These are phyloP conservation scores for Rhizopus sp. DNA, from an alignment of 371 early-diverging fungal genomes.

Conservation along the genomic window DNA sequence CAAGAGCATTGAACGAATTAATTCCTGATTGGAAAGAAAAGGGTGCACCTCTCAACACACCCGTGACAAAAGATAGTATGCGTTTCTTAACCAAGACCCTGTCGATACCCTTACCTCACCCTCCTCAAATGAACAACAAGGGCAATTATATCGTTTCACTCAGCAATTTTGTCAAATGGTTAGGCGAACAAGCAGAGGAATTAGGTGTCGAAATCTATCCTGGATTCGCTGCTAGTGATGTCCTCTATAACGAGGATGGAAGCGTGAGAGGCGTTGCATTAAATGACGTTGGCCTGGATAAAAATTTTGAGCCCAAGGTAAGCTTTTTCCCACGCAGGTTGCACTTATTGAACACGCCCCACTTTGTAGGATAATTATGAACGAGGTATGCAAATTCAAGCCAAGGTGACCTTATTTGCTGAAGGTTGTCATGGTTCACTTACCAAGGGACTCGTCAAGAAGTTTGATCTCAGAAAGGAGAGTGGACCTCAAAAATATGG, in stretches of 20 bases:
- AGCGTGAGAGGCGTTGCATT: constrained; percentile 93
- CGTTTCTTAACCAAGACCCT: constrained; percentile 76
- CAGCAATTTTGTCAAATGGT: constrained; percentile 92
- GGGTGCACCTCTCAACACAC: constrained; percentile 91
- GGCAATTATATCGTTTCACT: constrained; percentile 97
- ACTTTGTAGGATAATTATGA: constrained; percentile 76
- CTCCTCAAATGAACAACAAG: constrained; percentile 94
- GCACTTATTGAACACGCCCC: background rate
- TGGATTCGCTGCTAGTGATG: constrained; percentile 90
- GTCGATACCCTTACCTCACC: constrained; percentile 93
- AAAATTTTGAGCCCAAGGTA: constrained; percentile 85
- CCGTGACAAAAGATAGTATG: constrained; percentile 88
- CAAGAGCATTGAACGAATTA: constrained; percentile 90
- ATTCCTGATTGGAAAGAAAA: constrained; percentile 98
- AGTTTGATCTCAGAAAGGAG: constrained; percentile 88
- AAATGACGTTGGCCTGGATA: constrained; percentile 95
- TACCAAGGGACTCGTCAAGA: constrained; percentile 85
- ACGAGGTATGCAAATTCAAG: constrained; percentile 95
- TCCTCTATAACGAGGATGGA: constrained; percentile 89
- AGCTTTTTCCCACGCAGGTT: constrained; percentile 22
- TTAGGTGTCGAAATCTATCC: constrained; percentile 96
- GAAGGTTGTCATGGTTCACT: constrained; percentile 98
- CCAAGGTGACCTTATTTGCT: constrained; percentile 94
- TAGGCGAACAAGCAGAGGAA: constrained; percentile 97
- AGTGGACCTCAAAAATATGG: constrained; percentile 87